Evolutionary conservation across 768 basidiomycete species (phyloP).

Genomic region (Leccinum truebloodii): DNA sequence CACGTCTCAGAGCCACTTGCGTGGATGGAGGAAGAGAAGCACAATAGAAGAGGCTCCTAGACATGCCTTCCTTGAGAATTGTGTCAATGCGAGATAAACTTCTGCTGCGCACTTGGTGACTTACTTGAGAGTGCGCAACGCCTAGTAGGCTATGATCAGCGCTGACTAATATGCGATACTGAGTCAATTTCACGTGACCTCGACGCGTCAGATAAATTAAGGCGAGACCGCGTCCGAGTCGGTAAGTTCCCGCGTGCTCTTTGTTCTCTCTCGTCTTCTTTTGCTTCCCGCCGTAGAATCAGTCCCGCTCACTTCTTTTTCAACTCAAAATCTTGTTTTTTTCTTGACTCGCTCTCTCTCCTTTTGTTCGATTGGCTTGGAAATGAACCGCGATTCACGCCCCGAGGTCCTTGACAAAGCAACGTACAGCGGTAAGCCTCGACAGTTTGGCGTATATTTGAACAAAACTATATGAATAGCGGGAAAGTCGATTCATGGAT

Average conservation of each 20-base stretch:
- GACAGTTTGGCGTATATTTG: neutral
- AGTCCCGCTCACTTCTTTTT: slow-evolving; percentile 15
- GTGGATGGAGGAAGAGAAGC: slow-evolving; percentile 45
- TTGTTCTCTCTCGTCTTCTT: slow-evolving; percentile 28
- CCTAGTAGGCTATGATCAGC: neutral
- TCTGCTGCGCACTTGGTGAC: neutral
- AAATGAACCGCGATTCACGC: slow-evolving; percentile 35
- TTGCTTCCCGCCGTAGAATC: slow-evolving; percentile 30
- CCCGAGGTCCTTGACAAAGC: slow-evolving; percentile 46
- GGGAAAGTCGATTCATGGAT: slow-evolving; percentile 7
- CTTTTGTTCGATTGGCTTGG: slow-evolving; percentile 12
- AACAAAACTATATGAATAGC: neutral
- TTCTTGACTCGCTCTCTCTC: slow-evolving; percentile 17
- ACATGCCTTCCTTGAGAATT: slow-evolving; percentile 26
- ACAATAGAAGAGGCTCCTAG: slow-evolving; percentile 47
- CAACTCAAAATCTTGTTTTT: neutral
- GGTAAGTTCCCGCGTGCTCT: slow-evolving; percentile 30
- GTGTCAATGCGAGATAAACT: slow-evolving; percentile 4
- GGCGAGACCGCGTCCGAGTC: neutral
- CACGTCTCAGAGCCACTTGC: slow-evolving; percentile 46
- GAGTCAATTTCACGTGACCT: slow-evolving; percentile 29
- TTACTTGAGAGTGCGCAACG: slow-evolving; percentile 3
- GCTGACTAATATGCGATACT: neutral
- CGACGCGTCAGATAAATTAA: slow-evolving; percentile 33
- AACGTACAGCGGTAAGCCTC: slow-evolving; percentile 32